Percentiles rank a stretch among this genome's conserved stretches.
Conservation (phyloP, 1,284 basidiomycete genomes). For the Cryptococcus floricola region DNA sequence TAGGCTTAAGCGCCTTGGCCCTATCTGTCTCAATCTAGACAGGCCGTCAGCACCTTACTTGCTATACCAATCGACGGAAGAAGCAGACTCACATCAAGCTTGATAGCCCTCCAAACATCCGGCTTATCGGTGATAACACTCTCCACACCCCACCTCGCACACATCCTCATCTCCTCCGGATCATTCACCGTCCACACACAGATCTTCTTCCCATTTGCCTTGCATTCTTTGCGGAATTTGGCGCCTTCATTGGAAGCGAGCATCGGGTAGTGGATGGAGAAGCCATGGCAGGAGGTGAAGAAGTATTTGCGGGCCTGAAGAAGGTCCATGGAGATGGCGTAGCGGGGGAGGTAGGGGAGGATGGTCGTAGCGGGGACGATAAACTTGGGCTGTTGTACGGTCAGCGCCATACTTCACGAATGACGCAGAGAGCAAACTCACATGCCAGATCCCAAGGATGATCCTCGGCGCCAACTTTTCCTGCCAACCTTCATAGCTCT, state of each 20-base stretch:
- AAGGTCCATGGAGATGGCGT: constrained; percentile 71
- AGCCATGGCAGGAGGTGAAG: constrained; percentile 82
- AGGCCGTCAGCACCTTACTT: neutral
- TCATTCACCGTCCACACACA: constrained; percentile 98
- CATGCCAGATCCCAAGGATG: constrained; percentile 63
- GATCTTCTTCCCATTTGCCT: constrained; percentile 72
- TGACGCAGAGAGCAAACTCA: constrained; percentile 17
- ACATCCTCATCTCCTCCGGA: constrained; percentile 90
- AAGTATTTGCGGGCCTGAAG: constrained; percentile 75
- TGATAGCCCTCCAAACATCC: constrained; percentile 38
- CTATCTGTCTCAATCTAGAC: constrained; percentile 27
- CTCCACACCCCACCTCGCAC: constrained; percentile 83
- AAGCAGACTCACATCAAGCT: constrained; percentile 28
- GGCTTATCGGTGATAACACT: constrained; percentile 80
- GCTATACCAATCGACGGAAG: neutral
- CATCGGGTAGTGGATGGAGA: constrained; percentile 76
- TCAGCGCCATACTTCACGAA: neutral
- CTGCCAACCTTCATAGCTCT: constrained; percentile 69
- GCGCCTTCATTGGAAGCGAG: constrained; percentile 66
- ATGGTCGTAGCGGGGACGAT: constrained; percentile 67
- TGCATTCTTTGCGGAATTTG: constrained; percentile 75
- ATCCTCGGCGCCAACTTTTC: constrained; percentile 81
- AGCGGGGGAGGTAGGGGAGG: constrained; percentile 77
- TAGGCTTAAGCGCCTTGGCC: constrained; percentile 27
- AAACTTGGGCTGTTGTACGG: constrained; percentile 72